Percentiles rank a stretch among this genome's conserved stretches.
Conservation (phyloP, 345 rosid species). For the Pistacia vera region DNA sequence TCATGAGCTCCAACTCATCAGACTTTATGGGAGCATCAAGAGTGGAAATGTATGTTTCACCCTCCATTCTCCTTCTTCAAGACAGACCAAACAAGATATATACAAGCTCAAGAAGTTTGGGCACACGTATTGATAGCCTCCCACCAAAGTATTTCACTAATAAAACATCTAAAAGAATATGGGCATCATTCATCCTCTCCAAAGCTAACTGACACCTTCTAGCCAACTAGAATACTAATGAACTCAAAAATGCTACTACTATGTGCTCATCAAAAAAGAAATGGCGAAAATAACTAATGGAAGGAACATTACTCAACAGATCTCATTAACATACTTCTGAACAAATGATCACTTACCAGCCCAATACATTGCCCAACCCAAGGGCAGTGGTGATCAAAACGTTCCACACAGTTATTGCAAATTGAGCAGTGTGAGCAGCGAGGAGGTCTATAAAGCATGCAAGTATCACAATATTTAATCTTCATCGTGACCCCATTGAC, state of each 20-base stretch:
- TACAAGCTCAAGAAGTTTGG: not conserved
- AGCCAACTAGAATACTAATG: constrained; percentile 4
- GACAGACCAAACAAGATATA: not conserved
- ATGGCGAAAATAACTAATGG: not conserved
- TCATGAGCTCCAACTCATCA: constrained; percentile 1
- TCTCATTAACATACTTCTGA: constrained; percentile 2
- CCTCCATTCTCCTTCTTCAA: not conserved
- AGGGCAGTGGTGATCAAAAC: constrained; percentile 99
- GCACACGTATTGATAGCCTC: not conserved
- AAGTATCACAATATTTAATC: constrained; percentile 94
- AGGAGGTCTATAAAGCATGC: constrained; percentile 97
- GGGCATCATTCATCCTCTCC: not conserved
- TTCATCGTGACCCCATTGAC: constrained; percentile 76
- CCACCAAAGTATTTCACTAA: not conserved
- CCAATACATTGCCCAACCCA: constrained; percentile 99
- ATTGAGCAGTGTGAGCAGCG: constrained; percentile 99
- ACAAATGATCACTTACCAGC: constrained; percentile 52
- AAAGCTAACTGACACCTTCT: not conserved
- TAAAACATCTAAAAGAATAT: not conserved
- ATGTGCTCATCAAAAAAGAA: not conserved
- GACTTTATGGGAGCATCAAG: not conserved
- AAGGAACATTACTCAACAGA: not conserved
- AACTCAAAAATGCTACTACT: not conserved
- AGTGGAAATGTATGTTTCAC: not conserved
- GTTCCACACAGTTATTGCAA: constrained; percentile 96